Percentiles rank a stretch among this genome's conserved stretches.
phyloP scores from a whole-genome alignment of 129 eudicot species.

The Scalesia atractyloides region DNA sequence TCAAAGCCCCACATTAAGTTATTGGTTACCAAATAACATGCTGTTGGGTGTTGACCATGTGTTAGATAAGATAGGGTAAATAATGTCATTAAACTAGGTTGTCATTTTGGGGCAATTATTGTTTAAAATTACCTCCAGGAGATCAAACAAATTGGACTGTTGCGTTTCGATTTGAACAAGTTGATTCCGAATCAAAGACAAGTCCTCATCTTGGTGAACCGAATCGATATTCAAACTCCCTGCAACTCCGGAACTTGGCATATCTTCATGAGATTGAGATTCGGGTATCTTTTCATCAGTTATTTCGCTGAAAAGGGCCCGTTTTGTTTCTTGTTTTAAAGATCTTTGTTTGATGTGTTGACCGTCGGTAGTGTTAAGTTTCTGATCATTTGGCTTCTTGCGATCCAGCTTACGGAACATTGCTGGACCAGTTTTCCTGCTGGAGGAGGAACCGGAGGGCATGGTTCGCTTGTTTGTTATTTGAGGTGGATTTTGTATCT shows the following conservation, averaged over 20 bases:
- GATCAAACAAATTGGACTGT: slow-evolving; percentile 73
- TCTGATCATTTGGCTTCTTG: slow-evolving; percentile 48
- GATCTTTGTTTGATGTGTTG: slow-evolving; percentile 11
- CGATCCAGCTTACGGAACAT: slow-evolving; percentile 69
- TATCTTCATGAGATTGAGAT: slow-evolving; percentile 38
- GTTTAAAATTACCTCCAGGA: slow-evolving; percentile 65
- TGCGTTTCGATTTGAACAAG: slow-evolving; percentile 79
- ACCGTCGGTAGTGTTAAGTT: slow-evolving; percentile 30
- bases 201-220: slow-evolving; percentile 64
- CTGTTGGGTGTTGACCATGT: slow-evolving; percentile 16
- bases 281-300: slow-evolving; percentile 39
- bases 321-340: slow-evolving; percentile 45
- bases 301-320: slow-evolving; percentile 46
- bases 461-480: slow-evolving; percentile 31
- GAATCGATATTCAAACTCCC: slow-evolving; percentile 33
- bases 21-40: slow-evolving; percentile 17
- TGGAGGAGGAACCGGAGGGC: slow-evolving; percentile 34
- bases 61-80: slow-evolving; percentile 6
- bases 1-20: slow-evolving; percentile 19
- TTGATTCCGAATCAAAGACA: slow-evolving; percentile 73
- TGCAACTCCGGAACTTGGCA: slow-evolving; percentile 38
- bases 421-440: slow-evolving; percentile 50
- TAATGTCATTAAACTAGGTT: slow-evolving; percentile 11
- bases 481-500: slow-evolving; percentile 55
- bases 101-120: background rate